A percentile compares a stretch with the other conserved stretches of the same genome.
These are phyloP conservation scores for Hirsutella rhossiliensis DNA, from an alignment of 2,329 filamentous ascomycete genomes.

Conservation along the genomic window DNA sequence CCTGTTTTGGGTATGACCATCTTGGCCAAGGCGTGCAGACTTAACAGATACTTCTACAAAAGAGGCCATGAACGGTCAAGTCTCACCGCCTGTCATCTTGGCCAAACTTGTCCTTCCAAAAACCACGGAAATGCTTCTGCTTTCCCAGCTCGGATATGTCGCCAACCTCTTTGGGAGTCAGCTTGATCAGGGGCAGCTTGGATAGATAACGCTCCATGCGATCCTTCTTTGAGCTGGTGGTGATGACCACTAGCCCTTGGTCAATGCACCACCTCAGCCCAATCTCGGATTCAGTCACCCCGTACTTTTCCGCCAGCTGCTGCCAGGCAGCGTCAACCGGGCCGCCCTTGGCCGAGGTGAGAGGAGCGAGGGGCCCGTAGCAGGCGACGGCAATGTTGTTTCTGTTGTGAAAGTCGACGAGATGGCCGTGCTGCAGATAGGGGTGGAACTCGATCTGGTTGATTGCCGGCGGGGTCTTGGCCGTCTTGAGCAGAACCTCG, in stretches of 20 bases:
- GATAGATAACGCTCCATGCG: slow-evolving; percentile 42
- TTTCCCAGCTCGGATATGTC: slow-evolving; percentile 42
- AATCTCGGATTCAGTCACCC: slow-evolving; percentile 41
- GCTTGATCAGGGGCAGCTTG: slow-evolving; percentile 41
- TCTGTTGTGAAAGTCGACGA: slow-evolving; percentile 44
- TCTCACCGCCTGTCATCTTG: slow-evolving; percentile 30
- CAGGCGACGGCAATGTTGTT: slow-evolving; percentile 44
- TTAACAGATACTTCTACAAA: neutral
- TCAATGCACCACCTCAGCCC: slow-evolving; percentile 49
- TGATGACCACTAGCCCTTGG: slow-evolving; percentile 44
- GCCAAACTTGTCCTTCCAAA: slow-evolving; percentile 42
- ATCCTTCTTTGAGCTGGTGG: slow-evolving; percentile 46
- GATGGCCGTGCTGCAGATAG: slow-evolving; percentile 53
- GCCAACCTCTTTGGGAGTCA: slow-evolving; percentile 45
- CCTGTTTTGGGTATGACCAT: neutral
- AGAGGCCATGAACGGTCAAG: neutral
- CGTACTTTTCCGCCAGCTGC: slow-evolving; percentile 43
- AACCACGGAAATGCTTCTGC: slow-evolving; percentile 49
- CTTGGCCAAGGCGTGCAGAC: neutral
- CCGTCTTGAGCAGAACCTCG: slow-evolving; percentile 43
- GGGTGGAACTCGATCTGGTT: slow-evolving; percentile 80
- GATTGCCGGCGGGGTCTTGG: slow-evolving; percentile 50
- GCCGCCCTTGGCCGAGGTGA: slow-evolving; percentile 34
- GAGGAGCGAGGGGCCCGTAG: slow-evolving; percentile 43
- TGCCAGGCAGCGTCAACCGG: slow-evolving; percentile 40